Percentiles rank a stretch among this genome's conserved stretches.
Evolutionary conservation across 495 filamentous ascomycete genomes (phyloP).

Genomic region (Letharia columbiana): DNA sequence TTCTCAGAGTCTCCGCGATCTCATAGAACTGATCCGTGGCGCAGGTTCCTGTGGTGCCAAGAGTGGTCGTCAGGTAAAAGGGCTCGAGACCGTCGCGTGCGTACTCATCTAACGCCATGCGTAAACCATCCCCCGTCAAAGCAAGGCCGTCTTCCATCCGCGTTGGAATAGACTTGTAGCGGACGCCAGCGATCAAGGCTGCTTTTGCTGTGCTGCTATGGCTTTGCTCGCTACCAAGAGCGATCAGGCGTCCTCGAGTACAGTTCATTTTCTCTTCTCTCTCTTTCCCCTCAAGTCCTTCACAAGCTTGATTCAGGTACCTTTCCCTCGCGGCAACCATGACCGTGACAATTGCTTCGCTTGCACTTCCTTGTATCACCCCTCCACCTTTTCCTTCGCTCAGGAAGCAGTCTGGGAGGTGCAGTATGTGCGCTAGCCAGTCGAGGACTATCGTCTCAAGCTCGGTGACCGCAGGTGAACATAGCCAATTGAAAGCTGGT

Average conservation of each 20-base stretch:
- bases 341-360: conserved; percentile 77
- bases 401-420: conserved; percentile 65
- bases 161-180: conserved; percentile 60
- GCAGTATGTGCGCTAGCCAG: conserved; percentile 73
- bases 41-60: conserved; percentile 85
- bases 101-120: conserved; percentile 51
- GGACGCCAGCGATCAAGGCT: conserved; percentile 74
- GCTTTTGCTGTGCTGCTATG: conserved; percentile 84
- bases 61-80: conserved; percentile 75
- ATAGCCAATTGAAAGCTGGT: conserved; percentile 96
- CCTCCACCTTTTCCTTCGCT: conserved; percentile 76
- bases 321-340: conserved; percentile 87
- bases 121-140: conserved; percentile 58
- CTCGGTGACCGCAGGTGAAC: conserved; percentile 90
- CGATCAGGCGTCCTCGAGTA: conserved; percentile 64
- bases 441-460: conserved; percentile 91
- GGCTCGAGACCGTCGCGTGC: conserved; percentile 60
- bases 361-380: conserved; percentile 90
- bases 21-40: conserved; percentile 72
- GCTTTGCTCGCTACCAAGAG: conserved; percentile 67
- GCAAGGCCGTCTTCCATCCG: conserved; percentile 53
- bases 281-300: conserved; percentile 47
- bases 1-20: conserved; percentile 55
- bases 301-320: conserved; percentile 36
- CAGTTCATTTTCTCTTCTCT: conserved; percentile 57